Evolutionary conservation across 805 yeast species (phyloP), one percentile per base, ranked within the genome.

Genomic region (Teunomyces stri): DNA sequence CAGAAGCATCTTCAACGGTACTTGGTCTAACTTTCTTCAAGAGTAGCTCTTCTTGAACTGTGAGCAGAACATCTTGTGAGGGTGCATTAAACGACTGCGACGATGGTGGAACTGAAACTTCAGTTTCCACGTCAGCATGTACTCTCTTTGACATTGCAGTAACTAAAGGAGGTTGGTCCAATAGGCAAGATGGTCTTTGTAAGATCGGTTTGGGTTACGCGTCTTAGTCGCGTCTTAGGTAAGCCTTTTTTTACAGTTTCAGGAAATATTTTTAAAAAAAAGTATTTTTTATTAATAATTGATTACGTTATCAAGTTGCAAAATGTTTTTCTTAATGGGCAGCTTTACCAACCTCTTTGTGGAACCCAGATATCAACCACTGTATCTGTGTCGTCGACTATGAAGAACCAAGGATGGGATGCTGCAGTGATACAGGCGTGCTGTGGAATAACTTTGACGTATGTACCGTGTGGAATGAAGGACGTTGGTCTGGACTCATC

Each of bases 341-440:
- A 6, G 25, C 25, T 29, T 53, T 49, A 66, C 68, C 70, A 82
- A 2, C 82, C 83, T 57, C 78, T 71, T 66, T 76, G 76, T 5
- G 90, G 86, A 20, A 77, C 72, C 87, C 89, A 84, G 15, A 85
- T 68, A 58, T 85, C 89, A 1, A 63, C 72, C 3, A 83, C 82
- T 9, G 51, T 63, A 15, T 74, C 79, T 13, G 48, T 51, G 1
- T 71, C 76, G 45, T 82, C 82, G 9, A 78, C 66, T 1, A 84
- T 68, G 59, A 66, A 84, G 62, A 73, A 84, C 74, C 77, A 80
- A 2, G 78, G 80, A 58, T 72, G 82, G 12, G 81, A 70, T 6
- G 82, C 81, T 40, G 87, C 86, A 2, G 87, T 78, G 47, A 87
- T 87, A 62, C 94, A 87, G 9, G 81, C 68, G 60, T 87, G 94